Conservation (phyloP, 257 asterid genomes). For the Misopates orontium region DNA sequence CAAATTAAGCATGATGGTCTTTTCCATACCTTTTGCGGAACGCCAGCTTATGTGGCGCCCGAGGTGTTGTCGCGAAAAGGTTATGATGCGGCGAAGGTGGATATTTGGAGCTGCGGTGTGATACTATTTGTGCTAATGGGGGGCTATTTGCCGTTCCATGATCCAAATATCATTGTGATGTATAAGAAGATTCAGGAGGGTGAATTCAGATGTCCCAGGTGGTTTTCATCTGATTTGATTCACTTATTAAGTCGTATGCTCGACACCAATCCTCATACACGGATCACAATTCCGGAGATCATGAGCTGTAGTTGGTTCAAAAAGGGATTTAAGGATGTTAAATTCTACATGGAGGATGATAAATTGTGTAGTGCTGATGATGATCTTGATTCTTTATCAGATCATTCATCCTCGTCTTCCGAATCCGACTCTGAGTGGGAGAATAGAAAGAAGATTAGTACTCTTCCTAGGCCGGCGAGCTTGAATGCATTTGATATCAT, state of each 20-base stretch:
- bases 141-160: constrained; percentile 87
- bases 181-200: constrained; percentile 91
- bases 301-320: constrained; percentile 71
- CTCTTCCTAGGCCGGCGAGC: constrained; percentile 80
- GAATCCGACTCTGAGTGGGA: constrained; percentile 75
- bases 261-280: constrained; percentile 58
- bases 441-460: constrained; percentile 36
- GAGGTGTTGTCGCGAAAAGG: constrained; percentile 89
- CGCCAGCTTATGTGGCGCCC: constrained; percentile 96
- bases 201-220: constrained; percentile 86
- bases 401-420: constrained; percentile 32
- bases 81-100: constrained; percentile 84
- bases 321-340: constrained; percentile 59
- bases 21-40: constrained; percentile 88
- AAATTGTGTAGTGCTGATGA: constrained; percentile 60
- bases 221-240: constrained; percentile 78
- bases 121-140: constrained; percentile 88
- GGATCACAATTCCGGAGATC: constrained; percentile 65
- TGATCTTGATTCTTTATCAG: constrained; percentile 48
- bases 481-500: constrained; percentile 91
- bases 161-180: constrained; percentile 87
- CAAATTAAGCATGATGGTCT: constrained; percentile 91
- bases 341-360: constrained; percentile 85
- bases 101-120: constrained; percentile 96
- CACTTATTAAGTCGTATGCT: constrained; percentile 51